Evolutionary conservation across 2,329 filamentous ascomycete genomes (phyloP), one percentile per base, ranked within the genome.

Genomic region (Plenodomus biglobosus): DNA sequence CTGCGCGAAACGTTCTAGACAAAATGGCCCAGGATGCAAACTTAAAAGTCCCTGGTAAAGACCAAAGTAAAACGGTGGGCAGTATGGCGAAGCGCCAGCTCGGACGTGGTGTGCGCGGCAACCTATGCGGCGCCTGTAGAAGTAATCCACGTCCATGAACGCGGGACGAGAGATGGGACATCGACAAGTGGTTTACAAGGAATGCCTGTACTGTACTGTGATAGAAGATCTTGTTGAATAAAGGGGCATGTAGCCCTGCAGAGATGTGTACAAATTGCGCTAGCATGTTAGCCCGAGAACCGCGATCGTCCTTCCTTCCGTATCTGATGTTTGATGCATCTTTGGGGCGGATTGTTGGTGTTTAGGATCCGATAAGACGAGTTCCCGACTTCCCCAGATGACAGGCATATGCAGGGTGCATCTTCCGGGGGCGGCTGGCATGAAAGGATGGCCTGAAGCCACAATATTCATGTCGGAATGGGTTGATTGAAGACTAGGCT

Each of bases 1-100:
- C 48, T 52, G 44, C 45, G 22, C 36, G 42, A 45, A 38, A 50
- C 34, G 47, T 46, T 56, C 50, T 58, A 56, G 55, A 58, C 43
- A 38, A 46, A 40, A 47, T 47, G 36, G 44, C 44, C 36, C 38
- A 51, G 35, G 38, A 38, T 38, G 44, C 21, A 38, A 43, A 47
- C 42, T 38, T 46, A 36, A 19, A 20, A 35, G 17, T 36, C 17
- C 22, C 16, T 16, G 27, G 39, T 21, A 18, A 41, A 42, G 38
- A 42, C 41, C 32, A 44, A 49, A 40, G 40, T 50, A 48, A 59
- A 59, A 59, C 56, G 40, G 44, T 48, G 52, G 53, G 44, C 46
- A 52, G 54, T 58, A 45, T 59, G 54, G 54, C 56, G 56, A 58
- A 58, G 56, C 56, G 56, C 56, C 56, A 32, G 27, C 27, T 32